Evolutionary conservation across 176 grass and related monocot genomes (phyloP).

Genomic region (Carex parvula): DNA sequence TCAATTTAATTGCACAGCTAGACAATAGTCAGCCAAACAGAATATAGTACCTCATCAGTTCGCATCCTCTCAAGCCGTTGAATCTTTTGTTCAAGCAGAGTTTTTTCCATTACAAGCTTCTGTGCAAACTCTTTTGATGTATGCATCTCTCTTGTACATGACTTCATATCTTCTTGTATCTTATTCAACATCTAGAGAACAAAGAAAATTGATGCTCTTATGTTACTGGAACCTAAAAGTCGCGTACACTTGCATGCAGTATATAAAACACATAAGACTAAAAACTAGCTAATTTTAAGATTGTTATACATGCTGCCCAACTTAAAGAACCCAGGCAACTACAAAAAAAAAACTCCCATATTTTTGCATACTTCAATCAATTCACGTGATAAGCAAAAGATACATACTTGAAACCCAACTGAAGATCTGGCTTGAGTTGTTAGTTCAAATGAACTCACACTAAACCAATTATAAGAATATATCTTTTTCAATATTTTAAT

Average conservation of each 20-base stretch:
- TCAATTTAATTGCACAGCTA: conserved; percentile 2
- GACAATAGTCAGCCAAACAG: not conserved
- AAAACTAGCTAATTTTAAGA: not conserved
- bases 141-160: conserved; percentile 64
- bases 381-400: not conserved
- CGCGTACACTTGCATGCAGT: not conserved
- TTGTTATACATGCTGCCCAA: not conserved
- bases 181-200: conserved; percentile 53
- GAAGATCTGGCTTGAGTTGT: not conserved
- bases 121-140: conserved; percentile 58
- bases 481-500: not conserved
- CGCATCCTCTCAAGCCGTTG: conserved; percentile 71
- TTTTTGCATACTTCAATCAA: conserved; percentile 6
- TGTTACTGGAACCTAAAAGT: not conserved
- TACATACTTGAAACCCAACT: not conserved
- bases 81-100: conserved; percentile 77
- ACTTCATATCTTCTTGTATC: conserved; percentile 80
- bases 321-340: not conserved
- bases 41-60: conserved; percentile 64
- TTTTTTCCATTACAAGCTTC: conserved; percentile 61
- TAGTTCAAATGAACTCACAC: not conserved
- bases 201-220: not conserved
- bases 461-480: not conserved
- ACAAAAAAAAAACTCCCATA: not conserved
- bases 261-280: not conserved